Evolutionary conservation across 2,329 filamentous ascomycete genomes (phyloP), one percentile per base, ranked within the genome.

Genomic region (Colletotrichum zoysiae): DNA sequence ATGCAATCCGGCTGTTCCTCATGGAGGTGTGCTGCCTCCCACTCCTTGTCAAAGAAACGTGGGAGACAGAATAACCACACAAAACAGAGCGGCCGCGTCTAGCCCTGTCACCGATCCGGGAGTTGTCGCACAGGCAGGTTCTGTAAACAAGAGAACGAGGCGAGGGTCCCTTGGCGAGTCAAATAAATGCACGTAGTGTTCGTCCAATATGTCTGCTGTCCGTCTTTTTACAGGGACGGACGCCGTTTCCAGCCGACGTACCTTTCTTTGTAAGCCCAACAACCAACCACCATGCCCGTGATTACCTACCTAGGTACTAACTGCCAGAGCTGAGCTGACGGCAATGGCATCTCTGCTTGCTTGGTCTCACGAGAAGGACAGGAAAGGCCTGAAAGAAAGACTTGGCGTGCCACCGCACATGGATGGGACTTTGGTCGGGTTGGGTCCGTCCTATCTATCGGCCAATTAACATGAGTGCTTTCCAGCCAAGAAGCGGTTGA

Each of bases 91-190:
- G 42, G 67, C 56, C 48, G 33, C 33, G 30, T 40, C 20, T 71
- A 65, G 51, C 68, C 57, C 58, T 63, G 68, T 56, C 58, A 68
- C 65, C 65, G 65, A 71, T 63, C 58, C 58, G 68, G 68, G 58
- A 71, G 65, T 71, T 26, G 26, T 62, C 65, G 55, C 55, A 42
- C 23, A 33, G 42, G 42, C 23, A 33, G 42, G 42, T 61, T 57
- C 14, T 58, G 56, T 23, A 23, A 57, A 40, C n/a, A 55, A 50
- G 35, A 16, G 50, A 16, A 42, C 9, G 20, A 46, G 6, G 14
- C 7, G 30, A 62, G n/a, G 46, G 40, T 14, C 38, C 9, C 33
- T 58, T 71, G 68, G 26, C 51, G 57, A 62, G 56, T 33, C 23
- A 35, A 44, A 46, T 60, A 35, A 44, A 46, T 60, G 65, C 59